Conservation (phyloP, 805 yeast species). For the Isabelozyma pseudorhagii region DNA sequence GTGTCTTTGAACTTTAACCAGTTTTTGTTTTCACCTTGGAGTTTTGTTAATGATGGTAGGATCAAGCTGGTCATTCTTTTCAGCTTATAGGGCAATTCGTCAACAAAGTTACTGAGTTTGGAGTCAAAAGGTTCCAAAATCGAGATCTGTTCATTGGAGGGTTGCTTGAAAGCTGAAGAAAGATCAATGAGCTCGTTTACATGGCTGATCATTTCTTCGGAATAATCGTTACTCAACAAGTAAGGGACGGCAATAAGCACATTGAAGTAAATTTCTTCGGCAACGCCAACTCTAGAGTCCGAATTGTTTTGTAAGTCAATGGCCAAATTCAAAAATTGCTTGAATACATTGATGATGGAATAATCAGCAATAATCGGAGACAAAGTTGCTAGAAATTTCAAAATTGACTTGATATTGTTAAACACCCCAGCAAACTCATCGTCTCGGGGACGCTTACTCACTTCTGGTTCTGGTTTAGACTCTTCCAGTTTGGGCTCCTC, state of each 20-base stretch:
- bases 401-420: slow-evolving; percentile 65
- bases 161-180: slow-evolving; percentile 40
- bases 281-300: slow-evolving; percentile 49
- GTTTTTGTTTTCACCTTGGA: slow-evolving; percentile 33
- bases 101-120: slow-evolving; percentile 22
- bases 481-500: slow-evolving; percentile 9
- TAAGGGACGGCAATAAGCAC: slow-evolving; percentile 66
- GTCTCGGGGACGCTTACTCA: slow-evolving; percentile 8
- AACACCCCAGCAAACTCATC: slow-evolving; percentile 53
- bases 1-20: slow-evolving; percentile 36
- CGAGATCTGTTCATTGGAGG: slow-evolving; percentile 5
- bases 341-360: slow-evolving; percentile 40
- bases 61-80: slow-evolving; percentile 47
- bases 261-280: slow-evolving; percentile 65
- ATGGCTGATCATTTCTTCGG: slow-evolving; percentile 23
- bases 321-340: slow-evolving; percentile 52
- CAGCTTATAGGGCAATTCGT: slow-evolving; percentile 48
- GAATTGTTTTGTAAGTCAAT: slow-evolving; percentile 47
- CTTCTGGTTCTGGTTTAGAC: slow-evolving; percentile 14
- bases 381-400: slow-evolving; percentile 68
- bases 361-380: slow-evolving; percentile 57
- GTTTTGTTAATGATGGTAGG: slow-evolving; percentile 43
- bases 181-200: slow-evolving; percentile 46
- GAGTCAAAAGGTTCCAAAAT: slow-evolving; percentile 38
- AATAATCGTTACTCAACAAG: slow-evolving; percentile 43